These are phyloP conservation scores for Coemansia sp. DNA, from an alignment of 192 early-diverging fungal species.

Conservation along the genomic window DNA sequence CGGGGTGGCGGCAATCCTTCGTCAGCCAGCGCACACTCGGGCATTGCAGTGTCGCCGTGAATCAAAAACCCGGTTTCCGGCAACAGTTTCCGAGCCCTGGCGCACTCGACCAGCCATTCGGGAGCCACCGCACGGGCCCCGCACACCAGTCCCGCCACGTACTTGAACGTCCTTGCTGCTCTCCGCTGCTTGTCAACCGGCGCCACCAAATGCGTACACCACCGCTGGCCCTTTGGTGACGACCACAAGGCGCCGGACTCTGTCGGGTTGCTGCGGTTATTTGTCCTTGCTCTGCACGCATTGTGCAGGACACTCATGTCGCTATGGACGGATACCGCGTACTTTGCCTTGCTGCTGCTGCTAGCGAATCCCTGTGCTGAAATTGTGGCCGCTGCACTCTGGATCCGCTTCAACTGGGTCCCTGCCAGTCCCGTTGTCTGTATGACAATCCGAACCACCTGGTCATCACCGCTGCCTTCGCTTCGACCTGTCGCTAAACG, in stretches of 20 bases:
- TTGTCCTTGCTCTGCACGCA: neutral
- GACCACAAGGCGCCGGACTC: neutral
- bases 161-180: conserved; percentile 49
- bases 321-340: neutral
- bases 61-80: conserved; percentile 22
- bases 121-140: conserved; percentile 31
- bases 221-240: neutral
- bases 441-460: neutral
- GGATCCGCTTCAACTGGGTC: conserved; percentile 18
- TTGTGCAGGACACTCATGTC: neutral
- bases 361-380: neutral
- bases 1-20: neutral
- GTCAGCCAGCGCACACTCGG: neutral
- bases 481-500: neutral
- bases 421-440: conserved; percentile 30
- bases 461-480: neutral
- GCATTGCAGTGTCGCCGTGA: conserved; percentile 31
- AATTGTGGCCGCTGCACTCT: conserved; percentile 13
- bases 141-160: conserved; percentile 33
- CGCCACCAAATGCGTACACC: conserved; percentile 45
- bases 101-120: conserved; percentile 39
- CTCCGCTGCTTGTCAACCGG: conserved; percentile 13
- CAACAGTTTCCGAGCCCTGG: conserved; percentile 9
- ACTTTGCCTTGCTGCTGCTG: neutral
- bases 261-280: neutral